A percentile compares a stretch with the other conserved stretches of the same genome.
Evolutionary conservation across 495 filamentous ascomycete genomes (phyloP).

Genomic region (Cetradonia linearis): DNA sequence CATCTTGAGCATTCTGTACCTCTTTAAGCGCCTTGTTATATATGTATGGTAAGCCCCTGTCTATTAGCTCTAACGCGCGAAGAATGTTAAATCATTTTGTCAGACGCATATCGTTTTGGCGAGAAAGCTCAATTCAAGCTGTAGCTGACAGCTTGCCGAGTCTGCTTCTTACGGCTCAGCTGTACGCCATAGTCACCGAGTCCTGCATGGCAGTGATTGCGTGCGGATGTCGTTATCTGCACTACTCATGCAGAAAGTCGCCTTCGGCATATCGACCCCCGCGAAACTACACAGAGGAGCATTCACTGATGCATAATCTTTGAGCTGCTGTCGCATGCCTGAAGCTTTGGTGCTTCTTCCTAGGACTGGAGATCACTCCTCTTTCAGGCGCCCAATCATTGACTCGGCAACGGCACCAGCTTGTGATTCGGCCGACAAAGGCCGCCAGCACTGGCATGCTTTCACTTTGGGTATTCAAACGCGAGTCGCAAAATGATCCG

Average conservation of each 20-base stretch:
- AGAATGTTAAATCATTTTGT: background rate
- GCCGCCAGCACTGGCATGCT: background rate
- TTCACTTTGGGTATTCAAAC: background rate
- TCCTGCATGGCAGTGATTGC: background rate
- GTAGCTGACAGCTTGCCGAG: background rate
- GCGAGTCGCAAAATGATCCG: background rate
- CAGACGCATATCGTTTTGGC: background rate
- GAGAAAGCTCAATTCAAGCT: background rate
- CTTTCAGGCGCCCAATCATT: background rate
- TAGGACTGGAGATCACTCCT: background rate
- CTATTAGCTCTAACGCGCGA: background rate
- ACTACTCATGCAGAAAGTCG: background rate
- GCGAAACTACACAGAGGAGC: background rate
- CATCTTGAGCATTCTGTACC: background rate
- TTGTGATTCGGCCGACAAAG: background rate
- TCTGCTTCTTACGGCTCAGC: background rate
- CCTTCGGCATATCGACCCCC: background rate
- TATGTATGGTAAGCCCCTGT: background rate
- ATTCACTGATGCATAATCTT: constrained; percentile 1
- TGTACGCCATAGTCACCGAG: background rate
- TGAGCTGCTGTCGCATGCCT: background rate
- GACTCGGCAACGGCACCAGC: background rate
- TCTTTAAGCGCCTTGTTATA: background rate
- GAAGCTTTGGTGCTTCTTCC: background rate
- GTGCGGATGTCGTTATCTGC: background rate